These are phyloP conservation scores for Citrus glauca DNA, from an alignment of 345 rosid species.

Conservation along the genomic window DNA sequence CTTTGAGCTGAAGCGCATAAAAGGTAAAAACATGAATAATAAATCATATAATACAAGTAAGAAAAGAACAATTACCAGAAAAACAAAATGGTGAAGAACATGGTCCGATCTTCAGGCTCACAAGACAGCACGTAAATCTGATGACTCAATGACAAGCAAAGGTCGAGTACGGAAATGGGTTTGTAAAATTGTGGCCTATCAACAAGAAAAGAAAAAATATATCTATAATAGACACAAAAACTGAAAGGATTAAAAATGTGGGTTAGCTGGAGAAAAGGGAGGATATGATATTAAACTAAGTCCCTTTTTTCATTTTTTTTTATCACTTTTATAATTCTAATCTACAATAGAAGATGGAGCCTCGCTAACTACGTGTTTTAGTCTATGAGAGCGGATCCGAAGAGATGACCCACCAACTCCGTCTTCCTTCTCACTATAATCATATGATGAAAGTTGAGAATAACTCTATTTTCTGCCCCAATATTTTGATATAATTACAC, in stretches of 20 bases:
- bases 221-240: background rate
- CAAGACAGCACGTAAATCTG: background rate
- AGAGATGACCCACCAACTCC: background rate
- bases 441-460: background rate
- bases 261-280: background rate
- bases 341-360: background rate
- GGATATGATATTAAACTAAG: background rate
- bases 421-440: background rate
- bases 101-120: conserved; percentile 6
- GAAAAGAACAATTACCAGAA: conserved; percentile 7
- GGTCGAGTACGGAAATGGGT: background rate
- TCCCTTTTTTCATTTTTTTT: background rate
- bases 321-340: background rate
- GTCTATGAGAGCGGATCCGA: background rate
- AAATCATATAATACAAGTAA: background rate
- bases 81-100: background rate
- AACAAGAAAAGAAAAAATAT: background rate
- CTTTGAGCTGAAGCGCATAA: background rate
- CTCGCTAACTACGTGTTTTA: background rate
- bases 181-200: too few species aligned
- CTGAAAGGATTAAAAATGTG: background rate
- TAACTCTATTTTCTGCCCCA: background rate
- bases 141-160: background rate
- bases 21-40: background rate
- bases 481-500: too few species aligned